Evolutionary conservation across 495 filamentous ascomycete species (phyloP).

Genomic region (Copromyces sp.): DNA sequence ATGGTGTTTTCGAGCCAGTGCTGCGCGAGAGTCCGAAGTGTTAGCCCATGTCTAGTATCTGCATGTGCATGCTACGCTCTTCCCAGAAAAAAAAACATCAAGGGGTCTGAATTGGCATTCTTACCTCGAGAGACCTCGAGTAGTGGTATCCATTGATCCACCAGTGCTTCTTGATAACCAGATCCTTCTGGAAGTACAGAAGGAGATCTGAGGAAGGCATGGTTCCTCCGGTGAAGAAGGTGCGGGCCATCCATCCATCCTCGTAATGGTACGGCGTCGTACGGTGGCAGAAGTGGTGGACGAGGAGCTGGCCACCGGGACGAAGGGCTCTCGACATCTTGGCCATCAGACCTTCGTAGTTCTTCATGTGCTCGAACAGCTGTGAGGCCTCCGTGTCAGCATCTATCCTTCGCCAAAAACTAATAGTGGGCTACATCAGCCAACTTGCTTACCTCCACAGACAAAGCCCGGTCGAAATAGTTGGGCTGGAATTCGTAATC

Average conservation of each 20-base stretch:
- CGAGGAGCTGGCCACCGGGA: constrained; percentile 51
- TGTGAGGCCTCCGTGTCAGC: background rate
- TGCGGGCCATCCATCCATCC: constrained; percentile 59
- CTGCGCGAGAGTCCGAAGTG: constrained; percentile 19
- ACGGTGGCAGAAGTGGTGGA: constrained; percentile 53
- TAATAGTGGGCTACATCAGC: too few species aligned
- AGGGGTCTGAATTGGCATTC: constrained; percentile 1
- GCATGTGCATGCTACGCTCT: background rate
- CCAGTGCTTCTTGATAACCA: constrained; percentile 50
- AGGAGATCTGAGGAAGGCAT: constrained; percentile 59
- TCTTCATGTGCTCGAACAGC: constrained; percentile 69
- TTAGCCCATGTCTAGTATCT: background rate
- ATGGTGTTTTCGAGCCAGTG: constrained; percentile 49
- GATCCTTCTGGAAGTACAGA: constrained; percentile 52
- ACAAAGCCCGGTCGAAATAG: constrained; percentile 49
- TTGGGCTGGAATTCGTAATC: constrained; percentile 46
- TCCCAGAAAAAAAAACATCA: background rate
- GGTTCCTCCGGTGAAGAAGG: constrained; percentile 61
- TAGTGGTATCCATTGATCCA: constrained; percentile 56
- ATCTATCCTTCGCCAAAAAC: too few species aligned
- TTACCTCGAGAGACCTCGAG: constrained; percentile 54
- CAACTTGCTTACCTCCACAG: constrained; percentile 40
- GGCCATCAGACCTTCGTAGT: constrained; percentile 53
- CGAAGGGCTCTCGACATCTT: constrained; percentile 47
- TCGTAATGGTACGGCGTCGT: constrained; percentile 56